Base-by-base conservation (phyloP, 2,329 filamentous ascomycete species). In the Paecilomyces variotii region DNA sequence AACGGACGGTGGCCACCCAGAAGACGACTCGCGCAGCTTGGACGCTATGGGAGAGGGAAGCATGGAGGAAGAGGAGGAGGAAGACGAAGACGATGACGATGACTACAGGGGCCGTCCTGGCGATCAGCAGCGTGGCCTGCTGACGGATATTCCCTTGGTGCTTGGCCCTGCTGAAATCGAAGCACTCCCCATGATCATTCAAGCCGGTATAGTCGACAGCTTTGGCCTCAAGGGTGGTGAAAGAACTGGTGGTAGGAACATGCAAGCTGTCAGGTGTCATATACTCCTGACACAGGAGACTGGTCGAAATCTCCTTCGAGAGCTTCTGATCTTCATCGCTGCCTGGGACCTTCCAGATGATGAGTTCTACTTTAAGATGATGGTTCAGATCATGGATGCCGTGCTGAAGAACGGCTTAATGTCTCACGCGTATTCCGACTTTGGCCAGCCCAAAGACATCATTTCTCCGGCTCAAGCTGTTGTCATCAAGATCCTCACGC, bases 311-410 rank as follows among this genome's bases (percentile, higher is more conserved):
- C 79, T 97, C 3, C 80, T 97, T 1, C 83, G 93, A 58, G 93
- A 97, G 72, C 84, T 97, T 68, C 80, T 97, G 51, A 95, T 97
- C 59, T 97, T 97, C 72, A 96, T 97, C 62, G 93, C 93, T 4
- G 92, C 96, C 7, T 97, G 93, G 93, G 93, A 97, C 70, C 87
- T 97, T 67, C 88, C 91, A 49, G 92, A 97, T 71, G 88, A 93
- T 60, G 91, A 95, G 61, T 84, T 96, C 39, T 96, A 97, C 68
- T 97, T 96, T 79, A 93, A 96, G 72, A 90, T 97, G 72, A 97
- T 95, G 74, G 89, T 91, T 52, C 92, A 97, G 74, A 96, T 97
- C 60, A 90, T 97, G 76, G 90, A 96, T 70, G 90, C 93, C 0
- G 89, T 97, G 53, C 86, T 97, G 55, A 88, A 92, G 64, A 95